Evolutionary conservation across 306 rosid genomes (phyloP).

Genomic region (Pachyrhizus erosus): DNA sequence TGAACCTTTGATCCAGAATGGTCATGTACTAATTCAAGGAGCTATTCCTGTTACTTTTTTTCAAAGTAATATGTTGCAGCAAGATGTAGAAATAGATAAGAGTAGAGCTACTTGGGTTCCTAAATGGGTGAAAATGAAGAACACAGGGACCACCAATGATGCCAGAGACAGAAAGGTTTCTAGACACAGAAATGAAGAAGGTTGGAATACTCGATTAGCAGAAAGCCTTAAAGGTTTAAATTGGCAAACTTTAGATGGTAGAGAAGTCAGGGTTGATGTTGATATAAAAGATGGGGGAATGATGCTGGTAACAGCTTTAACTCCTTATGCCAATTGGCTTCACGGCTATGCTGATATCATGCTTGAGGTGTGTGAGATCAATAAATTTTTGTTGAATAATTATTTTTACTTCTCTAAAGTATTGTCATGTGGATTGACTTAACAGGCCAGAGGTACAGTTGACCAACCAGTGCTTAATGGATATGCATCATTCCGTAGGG

Average conservation of each 20-base stretch:
- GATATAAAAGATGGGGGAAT: conserved; percentile 98
- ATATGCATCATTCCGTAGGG: conserved; percentile 87
- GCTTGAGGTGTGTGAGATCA: conserved; percentile 73
- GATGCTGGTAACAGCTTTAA: conserved; percentile 88
- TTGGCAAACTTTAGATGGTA: conserved; percentile 79
- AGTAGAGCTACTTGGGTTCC: conserved; percentile 59
- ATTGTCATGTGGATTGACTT: conserved; percentile 44
- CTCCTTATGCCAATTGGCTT: conserved; percentile 95
- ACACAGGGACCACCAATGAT: conserved; percentile 55
- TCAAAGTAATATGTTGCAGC: conserved; percentile 60
- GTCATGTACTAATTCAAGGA: conserved; percentile 90
- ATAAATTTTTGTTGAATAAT: conserved; percentile 22
- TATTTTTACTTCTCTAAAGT: conserved; percentile 30
- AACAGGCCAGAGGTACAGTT: conserved; percentile 86
- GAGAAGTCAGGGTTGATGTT: conserved; percentile 89
- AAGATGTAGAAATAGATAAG: conserved; percentile 64
- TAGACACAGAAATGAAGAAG: conserved; percentile 77
- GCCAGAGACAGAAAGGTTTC: conserved; percentile 56
- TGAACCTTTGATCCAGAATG: conserved; percentile 84
- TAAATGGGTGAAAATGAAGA: conserved; percentile 80
- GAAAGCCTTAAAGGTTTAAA: conserved; percentile 87
- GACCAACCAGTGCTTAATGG: conserved; percentile 92
- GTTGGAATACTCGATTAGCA: conserved; percentile 77
- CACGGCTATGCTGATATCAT: conserved; percentile 85
- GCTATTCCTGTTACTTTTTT: conserved; percentile 80